phyloP scores from a whole-genome alignment of 2,329 filamentous ascomycete species.

The Pseudogymnoascus sp. region DNA sequence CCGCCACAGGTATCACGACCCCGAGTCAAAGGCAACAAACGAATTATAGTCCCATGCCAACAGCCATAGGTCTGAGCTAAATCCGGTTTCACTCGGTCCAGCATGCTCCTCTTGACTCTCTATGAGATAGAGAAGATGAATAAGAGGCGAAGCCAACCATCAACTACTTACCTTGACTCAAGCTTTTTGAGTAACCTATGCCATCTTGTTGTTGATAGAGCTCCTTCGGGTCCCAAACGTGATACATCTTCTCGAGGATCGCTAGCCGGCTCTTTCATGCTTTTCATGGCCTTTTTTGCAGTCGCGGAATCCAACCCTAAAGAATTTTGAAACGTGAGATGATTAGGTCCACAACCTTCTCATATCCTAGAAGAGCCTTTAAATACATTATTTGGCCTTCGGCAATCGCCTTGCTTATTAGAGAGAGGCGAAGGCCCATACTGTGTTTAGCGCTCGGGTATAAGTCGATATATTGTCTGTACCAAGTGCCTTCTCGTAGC shows the following conservation, averaged over 20 bases:
- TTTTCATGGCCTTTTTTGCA: not conserved
- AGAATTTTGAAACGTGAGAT: constrained; percentile 13
- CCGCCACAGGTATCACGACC: too few relatives aligned
- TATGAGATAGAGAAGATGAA: not conserved
- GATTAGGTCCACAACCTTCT: constrained; percentile 20
- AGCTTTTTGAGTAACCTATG: not conserved
- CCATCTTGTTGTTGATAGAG: not conserved
- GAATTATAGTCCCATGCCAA: too few relatives aligned
- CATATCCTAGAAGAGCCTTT: constrained; percentile 18
- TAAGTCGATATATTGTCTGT: constrained; percentile 22
- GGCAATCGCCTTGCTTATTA: not conserved
- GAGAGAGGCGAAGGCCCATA: constrained; percentile 19
- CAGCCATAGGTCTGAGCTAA: too few relatives aligned
- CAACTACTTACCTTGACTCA: not conserved
- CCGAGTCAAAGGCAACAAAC: too few relatives aligned
- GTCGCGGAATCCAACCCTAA: not conserved
- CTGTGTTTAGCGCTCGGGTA: constrained; percentile 24
- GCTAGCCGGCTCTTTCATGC: not conserved
- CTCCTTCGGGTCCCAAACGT: not conserved
- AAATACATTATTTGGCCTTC: constrained; percentile 20
- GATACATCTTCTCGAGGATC: not conserved
- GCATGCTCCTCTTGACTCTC: too few relatives aligned
- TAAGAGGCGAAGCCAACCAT: not conserved
- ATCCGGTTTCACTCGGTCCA: too few relatives aligned
- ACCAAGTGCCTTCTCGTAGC: constrained; percentile 21